Conservation (phyloP, 768 basidiomycete genomes). For the Amanita rimosa region DNA sequence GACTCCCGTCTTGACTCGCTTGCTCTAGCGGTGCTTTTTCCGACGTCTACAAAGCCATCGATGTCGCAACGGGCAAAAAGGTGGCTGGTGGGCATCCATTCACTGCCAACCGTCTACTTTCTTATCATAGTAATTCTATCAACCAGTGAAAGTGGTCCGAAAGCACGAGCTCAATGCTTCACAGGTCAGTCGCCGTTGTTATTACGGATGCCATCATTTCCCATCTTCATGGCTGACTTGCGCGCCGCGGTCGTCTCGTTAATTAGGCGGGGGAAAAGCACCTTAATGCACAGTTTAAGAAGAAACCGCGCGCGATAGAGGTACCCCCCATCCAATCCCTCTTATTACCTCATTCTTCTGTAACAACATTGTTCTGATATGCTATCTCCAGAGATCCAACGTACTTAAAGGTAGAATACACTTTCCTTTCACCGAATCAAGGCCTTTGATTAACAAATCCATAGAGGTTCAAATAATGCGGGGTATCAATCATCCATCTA, state of each 20-base stretch:
- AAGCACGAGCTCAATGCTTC: slow-evolving; percentile 86
- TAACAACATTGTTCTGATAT: slow-evolving; percentile 18
- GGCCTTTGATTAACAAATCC: slow-evolving; percentile 6
- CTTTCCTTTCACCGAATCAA: slow-evolving; percentile 23
- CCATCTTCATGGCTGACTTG: slow-evolving; percentile 15
- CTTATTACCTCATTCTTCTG: slow-evolving; percentile 6
- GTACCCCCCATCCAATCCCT: slow-evolving; percentile 36
- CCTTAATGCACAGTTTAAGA: slow-evolving; percentile 89
- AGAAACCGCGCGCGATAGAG: slow-evolving; percentile 97
- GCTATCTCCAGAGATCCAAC: slow-evolving; percentile 53
- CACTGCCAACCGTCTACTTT: slow-evolving; percentile 6
- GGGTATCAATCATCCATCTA: slow-evolving; percentile 80
- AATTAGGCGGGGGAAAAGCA: slow-evolving; percentile 82
- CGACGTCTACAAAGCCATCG: slow-evolving; percentile 92
- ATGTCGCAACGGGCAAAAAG: slow-evolving; percentile 61
- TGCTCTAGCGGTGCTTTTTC: slow-evolving; percentile 80
- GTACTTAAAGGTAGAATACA: slow-evolving; percentile 43
- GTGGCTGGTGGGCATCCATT: slow-evolving; percentile 58
- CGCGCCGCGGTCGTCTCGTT: slow-evolving; percentile 19
- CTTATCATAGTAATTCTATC: slow-evolving; percentile 12
- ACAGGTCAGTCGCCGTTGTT: slow-evolving; percentile 56
- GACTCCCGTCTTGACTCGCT: slow-evolving; percentile 11
- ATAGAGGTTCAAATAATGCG: slow-evolving; percentile 99
- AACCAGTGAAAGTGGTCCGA: slow-evolving; percentile 82
- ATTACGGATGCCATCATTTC: slow-evolving; percentile 12